Evolutionary conservation across 139 green algal species (phyloP).

Genomic region (Parachlorella kessleri): DNA sequence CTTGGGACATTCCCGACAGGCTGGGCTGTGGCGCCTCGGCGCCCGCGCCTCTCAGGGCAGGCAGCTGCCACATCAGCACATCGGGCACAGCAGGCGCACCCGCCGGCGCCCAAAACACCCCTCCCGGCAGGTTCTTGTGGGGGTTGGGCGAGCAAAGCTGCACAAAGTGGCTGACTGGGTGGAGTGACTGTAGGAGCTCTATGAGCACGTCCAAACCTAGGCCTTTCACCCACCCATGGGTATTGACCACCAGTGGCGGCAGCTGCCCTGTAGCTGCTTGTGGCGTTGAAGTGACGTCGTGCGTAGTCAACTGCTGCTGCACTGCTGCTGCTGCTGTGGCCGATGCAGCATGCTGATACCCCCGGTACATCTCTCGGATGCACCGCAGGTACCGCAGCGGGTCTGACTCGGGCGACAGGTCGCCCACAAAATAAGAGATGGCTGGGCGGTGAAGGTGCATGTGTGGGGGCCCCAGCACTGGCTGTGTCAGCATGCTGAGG

Average conservation of each 20-base stretch:
- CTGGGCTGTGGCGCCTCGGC: no score
- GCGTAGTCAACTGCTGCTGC: neutral
- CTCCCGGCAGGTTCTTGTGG: slow-evolving; percentile 63
- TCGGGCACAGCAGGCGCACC: neutral
- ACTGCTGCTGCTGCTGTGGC: neutral
- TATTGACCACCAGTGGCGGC: slow-evolving; percentile 84
- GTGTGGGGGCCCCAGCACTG: slow-evolving; percentile 70
- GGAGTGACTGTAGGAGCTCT: slow-evolving; percentile 46
- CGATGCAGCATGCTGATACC: slow-evolving; percentile 33
- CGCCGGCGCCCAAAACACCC: slow-evolving; percentile 46
- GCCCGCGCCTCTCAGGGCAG: neutral
- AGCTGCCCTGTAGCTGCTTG: slow-evolving; percentile 7
- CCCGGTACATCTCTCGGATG: slow-evolving; percentile 55
- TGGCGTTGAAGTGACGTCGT: neutral
- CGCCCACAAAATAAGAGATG: slow-evolving; percentile 62
- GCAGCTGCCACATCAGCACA: slow-evolving; percentile 25
- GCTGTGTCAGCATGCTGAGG: slow-evolving; percentile 51
- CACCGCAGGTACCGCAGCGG: slow-evolving; percentile 63
- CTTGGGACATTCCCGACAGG: no score
- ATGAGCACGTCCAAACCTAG: slow-evolving; percentile 75
- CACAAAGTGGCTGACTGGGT: slow-evolving; percentile 59
- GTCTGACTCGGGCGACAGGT: slow-evolving; percentile 68
- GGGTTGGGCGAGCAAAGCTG: slow-evolving; percentile 44
- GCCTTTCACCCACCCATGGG: slow-evolving; percentile 83
- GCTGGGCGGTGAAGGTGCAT: slow-evolving; percentile 50